Evolutionary conservation across 306 rosid genomes (phyloP).

Genomic region (Sphenostylis stenocarpa): DNA sequence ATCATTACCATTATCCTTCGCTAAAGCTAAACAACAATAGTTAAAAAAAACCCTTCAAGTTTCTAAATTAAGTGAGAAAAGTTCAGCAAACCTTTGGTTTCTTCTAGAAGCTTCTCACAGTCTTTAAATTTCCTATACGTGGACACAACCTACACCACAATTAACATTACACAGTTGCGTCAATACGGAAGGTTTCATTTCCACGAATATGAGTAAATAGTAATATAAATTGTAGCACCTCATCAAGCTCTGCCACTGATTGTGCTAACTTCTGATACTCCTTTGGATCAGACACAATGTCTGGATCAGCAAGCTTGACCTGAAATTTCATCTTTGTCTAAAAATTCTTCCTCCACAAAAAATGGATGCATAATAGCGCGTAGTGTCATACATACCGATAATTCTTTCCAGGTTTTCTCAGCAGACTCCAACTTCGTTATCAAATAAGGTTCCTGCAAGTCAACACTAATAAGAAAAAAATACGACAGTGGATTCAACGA

Average conservation of each 20-base stretch:
- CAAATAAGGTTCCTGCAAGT: conserved; percentile 81
- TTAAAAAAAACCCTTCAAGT: not conserved
- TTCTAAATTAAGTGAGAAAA: not conserved
- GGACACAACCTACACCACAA: conserved; percentile 68
- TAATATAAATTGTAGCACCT: conserved; percentile 45
- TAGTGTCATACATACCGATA: conserved; percentile 59
- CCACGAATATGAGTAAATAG: not conserved
- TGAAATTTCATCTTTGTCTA: conserved; percentile 20
- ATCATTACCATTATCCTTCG: conserved; percentile 74
- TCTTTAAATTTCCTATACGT: conserved; percentile 69
- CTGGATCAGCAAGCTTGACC: conserved; percentile 97
- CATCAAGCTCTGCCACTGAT: conserved; percentile 83
- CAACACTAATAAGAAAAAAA: conserved; percentile 17
- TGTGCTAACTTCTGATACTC: conserved; percentile 98
- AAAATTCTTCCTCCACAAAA: not conserved
- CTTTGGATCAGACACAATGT: conserved; percentile 70
- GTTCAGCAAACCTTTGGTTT: conserved; percentile 68
- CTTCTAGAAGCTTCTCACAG: conserved; percentile 79
- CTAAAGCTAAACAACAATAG: conserved; percentile 56
- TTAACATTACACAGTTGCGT: not conserved
- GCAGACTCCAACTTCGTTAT: conserved; percentile 88
- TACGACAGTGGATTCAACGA: not conserved
- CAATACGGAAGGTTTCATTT: not conserved
- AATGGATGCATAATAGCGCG: not conserved
- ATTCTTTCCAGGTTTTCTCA: conserved; percentile 92